A percentile compares a stretch with the other conserved stretches of the same genome.
These are phyloP conservation scores for Mycena chlorophos DNA, from an alignment of 768 basidiomycete species.

Conservation along the genomic window DNA sequence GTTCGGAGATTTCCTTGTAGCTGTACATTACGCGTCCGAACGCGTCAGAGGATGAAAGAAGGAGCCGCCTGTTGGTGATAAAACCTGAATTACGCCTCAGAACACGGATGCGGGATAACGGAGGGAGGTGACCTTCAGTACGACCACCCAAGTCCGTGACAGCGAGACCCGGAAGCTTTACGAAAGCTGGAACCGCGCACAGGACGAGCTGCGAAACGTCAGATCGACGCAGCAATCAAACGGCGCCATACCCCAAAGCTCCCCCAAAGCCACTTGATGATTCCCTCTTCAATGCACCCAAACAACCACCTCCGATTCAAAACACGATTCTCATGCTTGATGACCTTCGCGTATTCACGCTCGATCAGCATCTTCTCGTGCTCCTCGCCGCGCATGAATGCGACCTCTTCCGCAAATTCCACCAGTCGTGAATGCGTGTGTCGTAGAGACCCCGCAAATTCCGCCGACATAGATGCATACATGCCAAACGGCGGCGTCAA, in stretches of 20 bases:
- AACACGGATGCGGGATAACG: neutral
- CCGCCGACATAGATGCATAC: constrained; percentile 86
- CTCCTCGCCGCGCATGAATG: constrained; percentile 84
- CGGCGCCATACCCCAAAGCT: constrained; percentile 75
- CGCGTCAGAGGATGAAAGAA: constrained; percentile 87
- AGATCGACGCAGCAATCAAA: neutral
- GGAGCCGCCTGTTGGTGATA: constrained; percentile 90
- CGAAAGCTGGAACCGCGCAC: constrained; percentile 93
- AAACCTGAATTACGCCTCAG: constrained; percentile 84
- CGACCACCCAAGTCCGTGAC: constrained; percentile 76
- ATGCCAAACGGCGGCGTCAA: constrained; percentile 91
- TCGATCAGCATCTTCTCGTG: constrained; percentile 92
- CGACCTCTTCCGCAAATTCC: constrained; percentile 87
- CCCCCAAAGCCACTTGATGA: constrained; percentile 98
- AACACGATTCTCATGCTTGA: constrained; percentile 84
- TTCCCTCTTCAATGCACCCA: constrained; percentile 88
- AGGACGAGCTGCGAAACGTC: constrained; percentile 59
- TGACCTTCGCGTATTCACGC: constrained; percentile 78
- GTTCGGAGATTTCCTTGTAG: constrained; percentile 93
- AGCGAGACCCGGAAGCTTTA: constrained; percentile 73
- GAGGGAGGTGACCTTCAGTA: constrained; percentile 70
- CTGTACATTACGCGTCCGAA: constrained; percentile 96
- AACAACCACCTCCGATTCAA: constrained; percentile 85
- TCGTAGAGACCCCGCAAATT: constrained; percentile 84
- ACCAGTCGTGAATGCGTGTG: constrained; percentile 90